Conservation (phyloP, 306 rosid species). For the Cucurbita moschata region DNA sequence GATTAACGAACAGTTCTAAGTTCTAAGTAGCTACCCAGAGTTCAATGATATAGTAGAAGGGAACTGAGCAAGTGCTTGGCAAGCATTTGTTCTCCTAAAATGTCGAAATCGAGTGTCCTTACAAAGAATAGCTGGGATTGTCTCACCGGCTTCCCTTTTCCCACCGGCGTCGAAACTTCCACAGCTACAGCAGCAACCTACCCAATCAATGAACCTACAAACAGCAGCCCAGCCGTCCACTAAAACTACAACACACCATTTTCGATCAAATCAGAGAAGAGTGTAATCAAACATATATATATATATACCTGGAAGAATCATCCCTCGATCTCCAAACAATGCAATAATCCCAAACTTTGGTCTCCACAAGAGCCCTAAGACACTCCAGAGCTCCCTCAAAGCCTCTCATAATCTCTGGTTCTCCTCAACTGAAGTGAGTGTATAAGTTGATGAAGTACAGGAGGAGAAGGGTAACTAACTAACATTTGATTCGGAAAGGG, state of each 20-base stretch:
- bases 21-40: constrained; percentile 3
- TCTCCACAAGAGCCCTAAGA: constrained; percentile 41
- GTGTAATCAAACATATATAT: not conserved
- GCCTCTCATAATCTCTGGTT: constrained; percentile 12
- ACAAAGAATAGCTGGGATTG: constrained; percentile 18
- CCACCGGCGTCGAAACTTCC: constrained; percentile 8
- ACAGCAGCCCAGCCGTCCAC: not conserved
- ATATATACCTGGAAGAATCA: constrained; percentile 35
- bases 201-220: constrained; percentile 53
- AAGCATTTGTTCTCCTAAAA: constrained; percentile 42
- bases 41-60: constrained; percentile 49
- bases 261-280: not conserved
- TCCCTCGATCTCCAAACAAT: constrained; percentile 67
- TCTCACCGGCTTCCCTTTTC: constrained; percentile 26
- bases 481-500: not conserved
- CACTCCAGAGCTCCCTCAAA: constrained; percentile 22
- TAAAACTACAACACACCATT: not conserved
- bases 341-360: constrained; percentile 48
- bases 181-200: constrained; percentile 71
- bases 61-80: constrained; percentile 50
- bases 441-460: not conserved
- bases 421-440: not conserved
- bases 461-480: not conserved
- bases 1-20: constrained; percentile 17
- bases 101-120: constrained; percentile 43